phyloP scores from a whole-genome alignment of 805 yeast genomes.

The Tetrapisispora fleetii region DNA sequence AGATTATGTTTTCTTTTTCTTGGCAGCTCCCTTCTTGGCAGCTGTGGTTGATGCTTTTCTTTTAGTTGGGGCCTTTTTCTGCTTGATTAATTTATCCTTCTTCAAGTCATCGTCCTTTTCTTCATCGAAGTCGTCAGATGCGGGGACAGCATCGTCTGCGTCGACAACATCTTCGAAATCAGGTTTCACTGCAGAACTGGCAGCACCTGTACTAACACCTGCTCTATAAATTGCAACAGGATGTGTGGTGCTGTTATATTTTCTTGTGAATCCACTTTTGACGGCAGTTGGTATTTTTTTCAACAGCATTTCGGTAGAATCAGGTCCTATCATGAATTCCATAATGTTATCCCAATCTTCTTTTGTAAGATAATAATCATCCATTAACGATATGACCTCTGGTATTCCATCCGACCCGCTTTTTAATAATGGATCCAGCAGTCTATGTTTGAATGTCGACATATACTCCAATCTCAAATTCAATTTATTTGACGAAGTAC shows the following conservation, averaged over 20 bases:
- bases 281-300: slow-evolving; percentile 67
- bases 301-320: slow-evolving; percentile 32
- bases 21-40: slow-evolving; percentile 8
- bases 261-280: slow-evolving; percentile 79
- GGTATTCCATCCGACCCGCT: slow-evolving; percentile 55
- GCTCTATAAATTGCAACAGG: slow-evolving; percentile 78
- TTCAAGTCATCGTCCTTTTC: slow-evolving; percentile 28
- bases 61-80: slow-evolving; percentile 22
- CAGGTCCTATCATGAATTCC: slow-evolving; percentile 72
- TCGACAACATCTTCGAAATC: slow-evolving; percentile 32
- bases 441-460: slow-evolving; percentile 48
- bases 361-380: slow-evolving; percentile 71
- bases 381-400: slow-evolving; percentile 63
- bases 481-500: slow-evolving; percentile 63
- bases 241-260: slow-evolving; percentile 65
- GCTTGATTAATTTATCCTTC: slow-evolving; percentile 30
- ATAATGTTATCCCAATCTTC: slow-evolving; percentile 88
- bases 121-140: slow-evolving; percentile 22
- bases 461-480: slow-evolving; percentile 72
- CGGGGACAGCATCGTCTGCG: slow-evolving; percentile 25
- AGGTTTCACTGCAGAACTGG: slow-evolving; percentile 17
- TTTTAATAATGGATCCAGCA: slow-evolving; percentile 48
- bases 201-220: slow-evolving; percentile 38
- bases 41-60: slow-evolving; percentile 15
- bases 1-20: slow-evolving; percentile 12